Base-by-base conservation (phyloP, 805 yeast species). In the Teunomyces aglyptinius region DNA sequence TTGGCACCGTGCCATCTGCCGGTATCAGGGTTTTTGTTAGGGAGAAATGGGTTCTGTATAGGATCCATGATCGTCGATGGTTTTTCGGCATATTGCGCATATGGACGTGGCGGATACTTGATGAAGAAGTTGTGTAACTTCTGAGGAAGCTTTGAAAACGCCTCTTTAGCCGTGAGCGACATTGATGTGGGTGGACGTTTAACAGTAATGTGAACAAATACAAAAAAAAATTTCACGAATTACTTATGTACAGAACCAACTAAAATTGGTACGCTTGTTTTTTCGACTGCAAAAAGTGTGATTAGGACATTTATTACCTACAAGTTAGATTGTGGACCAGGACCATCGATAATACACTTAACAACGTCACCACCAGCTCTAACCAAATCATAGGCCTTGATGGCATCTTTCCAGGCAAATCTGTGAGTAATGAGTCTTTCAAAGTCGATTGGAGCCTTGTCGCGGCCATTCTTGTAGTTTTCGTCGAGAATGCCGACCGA, bases 101-200 rank as follows among this genome's bases (percentile, higher is more conserved):
- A 82, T n/a, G 90, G 92, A 18, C 84, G 70, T 6, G 97, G 97
- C 27, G 97, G 97, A 60, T 81, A 88, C 63, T 81, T 84, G 42
- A 80, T 74, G 70, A 91, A 90, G 67, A 90, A 91, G 53, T 70
- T 78, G 61, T 82, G 85, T 28, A 90, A 75, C 60, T 77, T 78
- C 43, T 65, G 71, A 15, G 97, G 97, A 35, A 90, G 80, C 64
- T 79, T 75, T 24, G 71, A 61, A 55, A 83, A 86, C 31, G 77
- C 77, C 52, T 69, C 70, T 52, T 68, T 65, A 24, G 73, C 56
- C 11, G 72, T 61, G 49, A 61, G 48, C 29, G 61, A 54, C 66
- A 61, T 61, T 7, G n/a, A 13, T 16, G 39, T 15, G 12, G 10
- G 19, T 12, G 15, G 38, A 27, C 8, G 39, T n/a, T 26, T 26